Evolutionary conservation across 129 eudicot species (phyloP).

Genomic region (Dittrichia graveolens): DNA sequence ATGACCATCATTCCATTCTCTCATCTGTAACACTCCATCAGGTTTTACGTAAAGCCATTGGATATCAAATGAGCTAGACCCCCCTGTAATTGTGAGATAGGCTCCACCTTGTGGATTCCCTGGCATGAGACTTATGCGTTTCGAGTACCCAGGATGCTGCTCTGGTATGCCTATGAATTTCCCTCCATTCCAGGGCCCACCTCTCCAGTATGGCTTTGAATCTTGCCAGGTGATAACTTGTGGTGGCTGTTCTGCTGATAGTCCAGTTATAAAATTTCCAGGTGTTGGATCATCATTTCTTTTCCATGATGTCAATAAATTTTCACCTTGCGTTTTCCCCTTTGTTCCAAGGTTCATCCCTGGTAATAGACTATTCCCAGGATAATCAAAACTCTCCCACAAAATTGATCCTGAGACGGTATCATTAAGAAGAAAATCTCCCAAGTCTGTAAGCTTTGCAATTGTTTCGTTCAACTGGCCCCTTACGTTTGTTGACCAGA

Average conservation of each 20-base stretch:
- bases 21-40: slow-evolving; percentile 18
- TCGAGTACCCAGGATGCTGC: slow-evolving; percentile 18
- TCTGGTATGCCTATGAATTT: slow-evolving; percentile 31
- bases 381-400: slow-evolving; percentile 52
- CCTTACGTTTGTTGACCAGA: slow-evolving; percentile 43
- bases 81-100: slow-evolving; percentile 7
- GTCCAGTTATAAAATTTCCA: slow-evolving; percentile 29
- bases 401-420: slow-evolving; percentile 16
- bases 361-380: slow-evolving; percentile 34
- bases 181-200: slow-evolving; percentile 42
- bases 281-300: slow-evolving; percentile 29
- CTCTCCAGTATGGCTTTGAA: slow-evolving; percentile 28
- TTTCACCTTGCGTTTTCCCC: slow-evolving; percentile 12
- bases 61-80: not conserved
- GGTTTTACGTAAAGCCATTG: slow-evolving; percentile 7
- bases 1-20: not conserved
- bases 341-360: slow-evolving; percentile 30
- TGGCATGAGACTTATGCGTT: slow-evolving; percentile 10
- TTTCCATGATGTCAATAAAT: slow-evolving; percentile 36
- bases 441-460: slow-evolving; percentile 35
- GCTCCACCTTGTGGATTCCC: slow-evolving; percentile 23
- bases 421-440: slow-evolving; percentile 32
- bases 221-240: slow-evolving; percentile 26
- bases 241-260: slow-evolving; percentile 28
- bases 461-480: slow-evolving; percentile 21